Conservation (phyloP, 2,329 filamentous ascomycete genomes). For the Colletotrichum agaves region DNA sequence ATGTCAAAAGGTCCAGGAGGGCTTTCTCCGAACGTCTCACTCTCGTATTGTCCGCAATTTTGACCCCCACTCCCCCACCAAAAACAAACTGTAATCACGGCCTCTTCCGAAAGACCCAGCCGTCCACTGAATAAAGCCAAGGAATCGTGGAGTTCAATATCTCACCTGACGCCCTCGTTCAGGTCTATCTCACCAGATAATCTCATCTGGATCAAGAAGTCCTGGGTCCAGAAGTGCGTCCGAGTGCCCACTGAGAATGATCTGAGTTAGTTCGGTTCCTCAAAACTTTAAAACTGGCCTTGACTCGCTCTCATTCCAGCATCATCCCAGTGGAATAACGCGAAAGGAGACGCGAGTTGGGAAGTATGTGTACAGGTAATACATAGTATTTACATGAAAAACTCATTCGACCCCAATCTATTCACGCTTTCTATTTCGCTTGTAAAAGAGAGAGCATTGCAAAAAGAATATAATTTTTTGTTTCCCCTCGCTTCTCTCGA, state of each 20-base stretch:
- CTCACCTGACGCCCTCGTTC: not conserved
- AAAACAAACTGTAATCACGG: constrained; percentile 2
- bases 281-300: constrained; percentile 13
- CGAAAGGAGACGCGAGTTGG: not conserved
- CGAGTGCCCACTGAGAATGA: constrained; percentile 4
- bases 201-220: not conserved
- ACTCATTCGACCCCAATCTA: not conserved
- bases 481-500: not conserved
- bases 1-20: not conserved
- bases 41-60: not conserved
- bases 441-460: not conserved
- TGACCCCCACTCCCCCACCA: too few relatives aligned
- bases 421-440: constrained; percentile 3
- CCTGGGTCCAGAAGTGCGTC: not conserved
- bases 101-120: not conserved
- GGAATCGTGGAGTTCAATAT: not conserved
- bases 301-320: not conserved
- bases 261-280: constrained; percentile 19
- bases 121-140: constrained; percentile 30
- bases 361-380: constrained; percentile 27
- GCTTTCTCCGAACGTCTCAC: not conserved
- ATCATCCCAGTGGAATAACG: not conserved
- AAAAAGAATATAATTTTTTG: too few relatives aligned
- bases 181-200: not conserved
- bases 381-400: constrained; percentile 36